Evolutionary conservation across 2,329 filamentous ascomycete genomes (phyloP).

Genomic region (Sporothrix schenckii): DNA sequence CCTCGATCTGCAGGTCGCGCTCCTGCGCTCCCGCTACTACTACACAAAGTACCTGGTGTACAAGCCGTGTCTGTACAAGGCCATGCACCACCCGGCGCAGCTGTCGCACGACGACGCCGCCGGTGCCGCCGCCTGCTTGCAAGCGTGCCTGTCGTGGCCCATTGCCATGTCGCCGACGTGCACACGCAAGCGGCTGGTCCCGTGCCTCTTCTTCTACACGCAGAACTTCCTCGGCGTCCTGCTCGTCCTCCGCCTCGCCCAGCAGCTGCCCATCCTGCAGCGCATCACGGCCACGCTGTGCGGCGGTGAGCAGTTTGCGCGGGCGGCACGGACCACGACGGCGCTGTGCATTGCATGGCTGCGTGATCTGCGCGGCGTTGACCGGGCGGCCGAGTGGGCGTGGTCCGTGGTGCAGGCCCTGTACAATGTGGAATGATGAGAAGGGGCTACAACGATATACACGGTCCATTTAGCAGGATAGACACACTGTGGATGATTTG

Average conservation of each 20-base stretch:
- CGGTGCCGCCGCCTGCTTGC: conserved; percentile 60
- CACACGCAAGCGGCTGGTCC: conserved; percentile 61
- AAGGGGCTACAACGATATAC: neutral
- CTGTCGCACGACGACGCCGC: conserved; percentile 58
- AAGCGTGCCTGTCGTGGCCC: conserved; percentile 62
- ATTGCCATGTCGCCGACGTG: conserved; percentile 60
- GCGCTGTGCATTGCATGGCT: conserved; percentile 62
- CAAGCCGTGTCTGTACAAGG: conserved; percentile 63
- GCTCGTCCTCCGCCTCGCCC: conserved; percentile 58
- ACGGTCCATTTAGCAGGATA: conserved; percentile 7
- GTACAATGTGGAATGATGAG: conserved; percentile 46
- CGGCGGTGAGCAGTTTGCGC: conserved; percentile 49
- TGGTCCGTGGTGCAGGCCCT: conserved; percentile 56
- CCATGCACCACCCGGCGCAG: conserved; percentile 58
- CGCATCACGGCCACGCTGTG: conserved; percentile 50
- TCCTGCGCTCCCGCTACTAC: conserved; percentile 62
- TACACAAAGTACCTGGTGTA: conserved; percentile 62
- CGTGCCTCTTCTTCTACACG: conserved; percentile 63
- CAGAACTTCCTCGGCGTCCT: conserved; percentile 64
- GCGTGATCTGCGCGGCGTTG: conserved; percentile 57
- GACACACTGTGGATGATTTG: neutral
- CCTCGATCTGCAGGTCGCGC: conserved; percentile 59
- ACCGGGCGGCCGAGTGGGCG: conserved; percentile 59
- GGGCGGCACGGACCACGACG: conserved; percentile 54
- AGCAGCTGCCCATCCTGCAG: conserved; percentile 54